A percentile compares a stretch with the other conserved stretches of the same genome.
Evolutionary conservation across 148 eudicot genomes (phyloP).

Genomic region (Nepenthes gracilis): DNA sequence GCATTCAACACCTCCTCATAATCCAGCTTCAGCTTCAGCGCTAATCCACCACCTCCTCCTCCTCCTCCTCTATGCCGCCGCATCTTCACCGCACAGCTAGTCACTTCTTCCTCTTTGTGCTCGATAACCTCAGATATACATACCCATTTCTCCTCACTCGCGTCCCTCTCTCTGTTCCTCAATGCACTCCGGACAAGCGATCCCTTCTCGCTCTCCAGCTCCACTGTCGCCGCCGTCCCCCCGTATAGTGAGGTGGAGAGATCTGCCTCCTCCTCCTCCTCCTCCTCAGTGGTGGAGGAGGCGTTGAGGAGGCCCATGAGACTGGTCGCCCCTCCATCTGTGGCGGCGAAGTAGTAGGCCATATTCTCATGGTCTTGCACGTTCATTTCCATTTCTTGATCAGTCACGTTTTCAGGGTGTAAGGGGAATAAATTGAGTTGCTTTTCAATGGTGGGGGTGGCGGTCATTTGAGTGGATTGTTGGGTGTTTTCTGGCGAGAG

Average conservation of each 20-base stretch:
- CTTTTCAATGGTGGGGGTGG: neutral
- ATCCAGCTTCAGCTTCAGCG: neutral
- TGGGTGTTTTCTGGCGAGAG: neutral
- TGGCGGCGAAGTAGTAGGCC: neutral
- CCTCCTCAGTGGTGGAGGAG: neutral
- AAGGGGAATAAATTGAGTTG: no score
- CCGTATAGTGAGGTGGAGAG: neutral
- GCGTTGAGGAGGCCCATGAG: neutral
- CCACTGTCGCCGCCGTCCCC: neutral
- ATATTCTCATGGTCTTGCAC: neutral
- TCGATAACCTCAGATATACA: neutral
- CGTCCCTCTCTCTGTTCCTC: neutral
- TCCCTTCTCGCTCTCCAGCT: neutral
- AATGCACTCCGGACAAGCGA: neutral
- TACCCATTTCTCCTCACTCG: slow-evolving; percentile 1
- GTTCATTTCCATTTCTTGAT: neutral
- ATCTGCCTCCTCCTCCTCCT: neutral
- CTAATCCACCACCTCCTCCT: neutral
- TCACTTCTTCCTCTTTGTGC: neutral
- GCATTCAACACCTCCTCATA: slow-evolving; percentile 1
- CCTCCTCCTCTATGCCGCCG: neutral
- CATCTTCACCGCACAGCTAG: neutral
- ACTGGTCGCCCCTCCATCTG: neutral
- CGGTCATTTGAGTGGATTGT: neutral
- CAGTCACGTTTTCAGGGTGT: neutral